A percentile compares a stretch with the other conserved stretches of the same genome.
phyloP scores from a whole-genome alignment of 495 filamentous ascomycete species.

The Podospora appendiculata region DNA sequence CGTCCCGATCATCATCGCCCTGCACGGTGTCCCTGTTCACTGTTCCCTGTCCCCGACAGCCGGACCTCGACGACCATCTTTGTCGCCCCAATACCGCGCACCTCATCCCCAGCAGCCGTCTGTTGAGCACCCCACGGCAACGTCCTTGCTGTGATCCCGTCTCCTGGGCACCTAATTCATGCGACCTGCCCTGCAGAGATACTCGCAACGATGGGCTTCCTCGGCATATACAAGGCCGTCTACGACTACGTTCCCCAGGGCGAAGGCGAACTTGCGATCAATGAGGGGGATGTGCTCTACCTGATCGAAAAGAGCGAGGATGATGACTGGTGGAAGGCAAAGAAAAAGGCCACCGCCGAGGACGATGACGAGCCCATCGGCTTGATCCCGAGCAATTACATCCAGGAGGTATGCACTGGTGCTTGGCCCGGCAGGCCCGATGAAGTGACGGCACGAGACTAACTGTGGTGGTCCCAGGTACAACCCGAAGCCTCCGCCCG shows the following conservation, averaged over 20 bases:
- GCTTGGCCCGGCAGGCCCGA: not conserved
- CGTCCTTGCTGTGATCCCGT: not conserved
- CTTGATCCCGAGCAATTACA: constrained; percentile 90
- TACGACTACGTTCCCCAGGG: constrained; percentile 92
- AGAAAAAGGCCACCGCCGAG: constrained; percentile 92
- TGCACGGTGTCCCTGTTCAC: not conserved
- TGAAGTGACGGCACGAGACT: not conserved
- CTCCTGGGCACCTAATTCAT: not conserved
- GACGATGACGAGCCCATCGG: constrained; percentile 87
- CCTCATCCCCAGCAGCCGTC: not conserved
- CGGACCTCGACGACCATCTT: not conserved
- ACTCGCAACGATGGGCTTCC: constrained; percentile 52
- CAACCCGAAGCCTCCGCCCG: constrained; percentile 66
- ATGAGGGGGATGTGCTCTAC: constrained; percentile 87
- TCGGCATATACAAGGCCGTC: constrained; percentile 84
- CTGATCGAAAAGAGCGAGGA: constrained; percentile 83
- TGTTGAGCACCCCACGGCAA: not conserved
- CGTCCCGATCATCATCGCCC: not conserved
- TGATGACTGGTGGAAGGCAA: constrained; percentile 99
- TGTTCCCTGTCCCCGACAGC: too few species aligned
- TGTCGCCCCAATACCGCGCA: too few species aligned
- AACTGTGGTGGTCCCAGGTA: constrained; percentile 40
- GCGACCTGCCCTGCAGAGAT: constrained; percentile 1
- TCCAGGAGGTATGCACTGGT: constrained; percentile 72
- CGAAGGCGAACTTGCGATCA: constrained; percentile 78